Evolutionary conservation across 257 asterid genomes (phyloP), one percentile per base, ranked within the genome.

Genomic region (Petrea volubilis): DNA sequence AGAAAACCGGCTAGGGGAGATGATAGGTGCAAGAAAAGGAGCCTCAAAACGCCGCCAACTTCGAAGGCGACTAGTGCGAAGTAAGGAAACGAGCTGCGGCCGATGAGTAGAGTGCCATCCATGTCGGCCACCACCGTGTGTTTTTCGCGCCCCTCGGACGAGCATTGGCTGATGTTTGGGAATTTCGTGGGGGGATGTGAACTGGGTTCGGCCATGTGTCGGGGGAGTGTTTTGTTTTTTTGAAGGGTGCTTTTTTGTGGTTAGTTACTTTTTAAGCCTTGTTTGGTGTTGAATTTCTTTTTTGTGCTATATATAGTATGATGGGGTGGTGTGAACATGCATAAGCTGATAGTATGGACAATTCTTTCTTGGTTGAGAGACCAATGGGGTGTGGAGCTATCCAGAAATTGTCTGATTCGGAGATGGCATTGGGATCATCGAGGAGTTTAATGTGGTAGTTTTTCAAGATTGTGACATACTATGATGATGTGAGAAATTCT

Each of bases 1-100:
- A 91, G 52, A 1, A 91, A 1, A 8, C 84, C 95, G 1, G 92
- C 96, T 0, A 88, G 1, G 0, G 95, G 96, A 28, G 96, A 70
- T 3, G 86, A 78, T 3, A 91, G 70, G 23, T 84, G 80, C 28
- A 89, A 58, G 70, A 89, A 65, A 2, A 91, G 71, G 18, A 89
- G 96, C 60, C 97, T 75, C 20, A 86, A 40, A 6, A 83, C 70
- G 6, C 95, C 91, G 41, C 92, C 97, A n/a, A 78, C 96, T 74
- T 88, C 96, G 50, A 91, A 91, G 1, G 95, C 97, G 0, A 84
- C 84, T 20, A 85, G 69, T 9, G 97, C 97, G 46, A 85, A 91
- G 66, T 89, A 91, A 18, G 93, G 93, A 44, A 91, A 91, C 0
- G 93, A 82, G 60, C 87, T 89, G 0, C 89, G 69, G 2, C 90